phyloP scores from a whole-genome alignment of 2,329 filamentous ascomycete species.

The Penicillium sp. region DNA sequence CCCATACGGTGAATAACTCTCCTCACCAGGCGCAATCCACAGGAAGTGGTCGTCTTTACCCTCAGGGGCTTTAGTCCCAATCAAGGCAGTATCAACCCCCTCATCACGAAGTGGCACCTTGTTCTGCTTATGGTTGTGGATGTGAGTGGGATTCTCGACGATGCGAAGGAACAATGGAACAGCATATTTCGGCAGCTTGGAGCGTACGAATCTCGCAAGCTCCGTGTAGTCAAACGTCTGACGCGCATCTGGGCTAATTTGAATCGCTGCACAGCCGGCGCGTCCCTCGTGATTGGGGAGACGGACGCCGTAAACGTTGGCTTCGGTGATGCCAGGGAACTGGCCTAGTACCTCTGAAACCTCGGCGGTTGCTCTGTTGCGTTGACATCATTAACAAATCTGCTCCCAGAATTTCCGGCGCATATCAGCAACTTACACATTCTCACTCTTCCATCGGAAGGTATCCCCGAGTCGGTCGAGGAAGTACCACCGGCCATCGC shows the following conservation, averaged over 20 bases:
- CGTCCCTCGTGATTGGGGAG: conserved; percentile 66
- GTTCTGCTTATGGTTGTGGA: conserved; percentile 75
- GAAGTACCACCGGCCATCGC: conserved; percentile 67
- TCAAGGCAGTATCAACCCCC: conserved; percentile 58
- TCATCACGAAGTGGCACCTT: conserved; percentile 68
- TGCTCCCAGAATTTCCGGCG: background rate
- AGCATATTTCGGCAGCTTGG: conserved; percentile 67
- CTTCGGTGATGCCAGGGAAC: conserved; percentile 59
- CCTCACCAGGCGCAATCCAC: conserved; percentile 49
- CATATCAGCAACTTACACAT: conserved; percentile 47
- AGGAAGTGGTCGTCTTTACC: conserved; percentile 46
- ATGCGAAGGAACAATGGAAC: conserved; percentile 71
- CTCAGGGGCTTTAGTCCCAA: conserved; percentile 44
- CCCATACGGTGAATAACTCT: conserved; percentile 59
- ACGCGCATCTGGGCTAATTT: conserved; percentile 51
- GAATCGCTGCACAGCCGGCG: conserved; percentile 60
- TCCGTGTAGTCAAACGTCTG: conserved; percentile 57
- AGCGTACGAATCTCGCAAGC: conserved; percentile 57
- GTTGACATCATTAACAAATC: background rate
- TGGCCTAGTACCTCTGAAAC: conserved; percentile 62
- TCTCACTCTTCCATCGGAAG: conserved; percentile 71
- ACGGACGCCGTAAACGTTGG: conserved; percentile 67
- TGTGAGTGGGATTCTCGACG: conserved; percentile 45
- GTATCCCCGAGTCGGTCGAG: conserved; percentile 69
- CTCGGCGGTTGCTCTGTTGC: conserved; percentile 54